Evolutionary conservation across 495 filamentous ascomycete genomes (phyloP).

Genomic region (Penicillium angulare): DNA sequence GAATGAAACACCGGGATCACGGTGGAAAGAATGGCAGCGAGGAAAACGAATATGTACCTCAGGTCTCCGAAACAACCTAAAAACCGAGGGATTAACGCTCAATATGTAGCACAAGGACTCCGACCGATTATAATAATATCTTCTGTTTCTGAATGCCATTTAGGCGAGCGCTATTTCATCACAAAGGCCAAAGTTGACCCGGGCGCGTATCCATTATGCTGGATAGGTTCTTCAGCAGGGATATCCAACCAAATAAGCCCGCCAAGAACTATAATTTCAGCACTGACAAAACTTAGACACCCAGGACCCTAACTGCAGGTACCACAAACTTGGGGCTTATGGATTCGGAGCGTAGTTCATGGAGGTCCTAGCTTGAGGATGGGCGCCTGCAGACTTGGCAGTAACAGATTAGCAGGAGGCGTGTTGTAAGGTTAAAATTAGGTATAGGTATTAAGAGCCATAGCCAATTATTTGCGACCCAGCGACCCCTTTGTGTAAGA

Average conservation of each 20-base stretch:
- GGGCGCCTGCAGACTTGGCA: conserved; percentile 28
- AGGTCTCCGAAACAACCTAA: conserved; percentile 6
- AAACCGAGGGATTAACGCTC: conserved; percentile 2
- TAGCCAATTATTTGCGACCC: conserved; percentile 8
- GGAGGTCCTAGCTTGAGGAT: conserved; percentile 4
- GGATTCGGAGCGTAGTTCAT: not conserved
- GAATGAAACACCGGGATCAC: conserved; percentile 12
- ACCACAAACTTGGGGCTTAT: not conserved
- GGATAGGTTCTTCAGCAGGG: conserved; percentile 1
- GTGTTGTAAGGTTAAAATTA: no score
- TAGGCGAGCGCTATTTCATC: conserved; percentile 16
- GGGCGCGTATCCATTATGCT: conserved; percentile 8
- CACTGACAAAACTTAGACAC: conserved; percentile 1
- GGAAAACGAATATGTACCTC: conserved; percentile 6
- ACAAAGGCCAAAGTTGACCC: conserved; percentile 5
- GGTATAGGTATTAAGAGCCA: not conserved
- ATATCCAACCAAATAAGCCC: not conserved
- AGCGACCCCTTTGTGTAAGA: not conserved
- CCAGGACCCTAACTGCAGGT: conserved; percentile 1
- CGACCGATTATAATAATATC: no score
- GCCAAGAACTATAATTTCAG: not conserved
- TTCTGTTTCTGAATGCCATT: no score
- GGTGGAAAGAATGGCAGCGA: conserved; percentile 10
- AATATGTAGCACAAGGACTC: no score
- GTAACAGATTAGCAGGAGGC: conserved; percentile 1